A percentile compares a stretch with the other conserved stretches of the same genome.
Conservation (phyloP, 75 land plant species). For the Picea glauca region DNA sequence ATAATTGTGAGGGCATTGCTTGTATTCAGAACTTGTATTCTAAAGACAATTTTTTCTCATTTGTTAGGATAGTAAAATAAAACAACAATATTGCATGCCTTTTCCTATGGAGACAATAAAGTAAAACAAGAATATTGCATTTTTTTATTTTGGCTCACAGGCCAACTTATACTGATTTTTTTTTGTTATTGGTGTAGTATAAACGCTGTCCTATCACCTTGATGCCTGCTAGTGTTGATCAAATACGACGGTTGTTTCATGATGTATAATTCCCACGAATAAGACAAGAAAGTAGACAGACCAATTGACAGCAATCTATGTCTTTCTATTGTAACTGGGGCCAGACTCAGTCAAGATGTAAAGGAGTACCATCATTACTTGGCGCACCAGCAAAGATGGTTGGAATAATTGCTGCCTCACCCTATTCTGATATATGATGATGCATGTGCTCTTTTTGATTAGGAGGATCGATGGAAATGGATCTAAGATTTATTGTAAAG, state of each 20-base stretch:
- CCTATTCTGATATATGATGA: no score
- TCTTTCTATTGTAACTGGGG: no score
- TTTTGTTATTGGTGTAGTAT: conserved; percentile 53
- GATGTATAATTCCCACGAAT: conserved; percentile 30
- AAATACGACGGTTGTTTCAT: conserved; percentile 79
- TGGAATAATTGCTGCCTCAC: no score
- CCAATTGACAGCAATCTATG: no score
- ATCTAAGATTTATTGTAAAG: no score
- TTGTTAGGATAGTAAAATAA: not conserved
- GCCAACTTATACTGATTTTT: not conserved
- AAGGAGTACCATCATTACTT: no score
- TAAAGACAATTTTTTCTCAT: not conserved
- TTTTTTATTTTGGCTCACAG: not conserved
- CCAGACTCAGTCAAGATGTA: no score
- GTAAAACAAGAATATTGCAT: not conserved
- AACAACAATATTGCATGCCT: not conserved
- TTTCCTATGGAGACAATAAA: not conserved
- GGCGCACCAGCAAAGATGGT: no score
- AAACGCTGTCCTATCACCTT: conserved; percentile 94
- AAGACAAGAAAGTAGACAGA: no score
- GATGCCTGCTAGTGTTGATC: conserved; percentile 64
- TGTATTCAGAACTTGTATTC: not conserved
- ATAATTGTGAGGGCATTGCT: no score
- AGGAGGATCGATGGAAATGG: no score
- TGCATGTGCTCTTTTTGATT: no score